These are phyloP conservation scores for Sphagnum fallax DNA, from an alignment of 228 moss, liverwort and hornwort species.

Conservation along the genomic window DNA sequence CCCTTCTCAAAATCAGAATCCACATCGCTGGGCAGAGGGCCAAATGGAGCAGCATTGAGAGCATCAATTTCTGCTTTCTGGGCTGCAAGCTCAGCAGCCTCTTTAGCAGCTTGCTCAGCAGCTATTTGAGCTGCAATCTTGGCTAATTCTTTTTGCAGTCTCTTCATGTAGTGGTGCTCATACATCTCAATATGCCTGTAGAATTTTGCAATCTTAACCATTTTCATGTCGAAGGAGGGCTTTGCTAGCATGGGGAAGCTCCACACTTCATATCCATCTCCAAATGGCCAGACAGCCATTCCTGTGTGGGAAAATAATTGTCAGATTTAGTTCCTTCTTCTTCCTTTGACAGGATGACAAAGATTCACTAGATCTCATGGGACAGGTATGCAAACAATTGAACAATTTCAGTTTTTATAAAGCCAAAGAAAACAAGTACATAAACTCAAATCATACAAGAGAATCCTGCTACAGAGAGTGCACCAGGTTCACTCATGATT, in stretches of 20 bases:
- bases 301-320: constrained; percentile 16
- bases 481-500: constrained; percentile 61
- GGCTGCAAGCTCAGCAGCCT: constrained; percentile 28
- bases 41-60: constrained; percentile 22
- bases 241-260: constrained; percentile 36
- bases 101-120: constrained; percentile 34
- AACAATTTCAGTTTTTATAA: not conserved
- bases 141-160: constrained; percentile 37
- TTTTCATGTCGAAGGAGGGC: constrained; percentile 20
- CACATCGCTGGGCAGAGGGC: not conserved
- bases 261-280: constrained; percentile 45
- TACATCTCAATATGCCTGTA: constrained; percentile 58
- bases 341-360: too few relatives aligned
- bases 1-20: accelerated
- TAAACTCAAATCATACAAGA: not conserved
- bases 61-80: constrained; percentile 42
- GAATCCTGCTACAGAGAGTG: not conserved
- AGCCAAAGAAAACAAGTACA: not conserved
- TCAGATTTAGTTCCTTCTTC: too few relatives aligned
- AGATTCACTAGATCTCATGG: not conserved
- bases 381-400: not conserved
- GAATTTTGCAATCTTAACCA: constrained; percentile 35
- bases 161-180: constrained; percentile 55
- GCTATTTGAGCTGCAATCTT: constrained; percentile 19
- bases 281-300: constrained; percentile 47